phyloP scores from a whole-genome alignment of 2,329 filamentous ascomycete genomes.

The Apiospora phragmitis region DNA sequence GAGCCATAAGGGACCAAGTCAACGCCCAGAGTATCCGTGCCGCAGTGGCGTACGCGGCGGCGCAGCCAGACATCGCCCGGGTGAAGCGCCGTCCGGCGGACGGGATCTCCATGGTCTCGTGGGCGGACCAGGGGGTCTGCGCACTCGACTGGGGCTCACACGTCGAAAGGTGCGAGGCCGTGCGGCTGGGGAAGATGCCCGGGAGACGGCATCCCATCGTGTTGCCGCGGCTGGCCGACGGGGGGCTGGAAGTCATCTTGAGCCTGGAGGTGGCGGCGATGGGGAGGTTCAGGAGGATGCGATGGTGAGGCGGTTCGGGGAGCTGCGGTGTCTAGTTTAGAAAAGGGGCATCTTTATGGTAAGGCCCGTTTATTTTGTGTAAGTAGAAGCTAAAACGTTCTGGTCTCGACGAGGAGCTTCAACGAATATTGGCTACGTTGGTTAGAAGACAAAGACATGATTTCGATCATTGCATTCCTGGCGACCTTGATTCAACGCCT shows the following conservation, averaged over 20 bases:
- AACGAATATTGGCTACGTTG: neutral
- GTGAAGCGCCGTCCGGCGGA: conserved; percentile 21
- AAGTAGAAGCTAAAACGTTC: neutral
- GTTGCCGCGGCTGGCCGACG: conserved; percentile 23
- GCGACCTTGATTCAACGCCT: neutral
- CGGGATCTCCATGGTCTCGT: conserved; percentile 31
- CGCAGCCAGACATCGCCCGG: conserved; percentile 10
- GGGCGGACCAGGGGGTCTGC: conserved; percentile 29
- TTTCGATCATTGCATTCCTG: too few species aligned
- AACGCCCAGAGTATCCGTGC: neutral
- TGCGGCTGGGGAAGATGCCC: conserved; percentile 24
- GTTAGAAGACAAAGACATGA: neutral
- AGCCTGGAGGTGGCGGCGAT: conserved; percentile 22
- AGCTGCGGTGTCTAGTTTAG: conserved; percentile 19
- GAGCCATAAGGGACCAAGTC: conserved; percentile 12
- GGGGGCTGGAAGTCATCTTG: conserved; percentile 27
- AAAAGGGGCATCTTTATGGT: neutral
- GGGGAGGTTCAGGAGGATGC: conserved; percentile 19
- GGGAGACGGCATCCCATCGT: conserved; percentile 27
- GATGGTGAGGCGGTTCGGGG: conserved; percentile 20
- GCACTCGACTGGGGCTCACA: conserved; percentile 27
- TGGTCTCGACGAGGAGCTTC: neutral
- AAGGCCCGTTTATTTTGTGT: neutral
- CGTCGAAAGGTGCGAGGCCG: conserved; percentile 26
- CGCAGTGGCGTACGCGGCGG: conserved; percentile 20